phyloP scores from a whole-genome alignment of 495 filamentous ascomycete genomes.

The Hamigera avellanea region DNA sequence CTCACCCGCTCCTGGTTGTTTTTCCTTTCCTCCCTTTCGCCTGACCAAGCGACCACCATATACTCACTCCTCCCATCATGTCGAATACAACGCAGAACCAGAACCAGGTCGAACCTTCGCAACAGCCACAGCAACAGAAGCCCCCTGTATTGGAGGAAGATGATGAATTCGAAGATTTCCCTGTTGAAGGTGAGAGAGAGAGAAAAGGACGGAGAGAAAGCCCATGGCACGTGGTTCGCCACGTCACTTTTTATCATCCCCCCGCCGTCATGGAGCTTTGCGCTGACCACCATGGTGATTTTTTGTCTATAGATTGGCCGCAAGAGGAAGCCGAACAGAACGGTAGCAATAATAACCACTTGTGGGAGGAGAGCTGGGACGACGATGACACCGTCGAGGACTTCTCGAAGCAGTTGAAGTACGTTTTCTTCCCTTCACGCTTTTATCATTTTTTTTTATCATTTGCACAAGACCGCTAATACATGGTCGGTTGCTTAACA shows the following conservation, averaged over 20 bases:
- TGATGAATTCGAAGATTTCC: conserved; percentile 99
- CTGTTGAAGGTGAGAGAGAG: conserved; percentile 73
- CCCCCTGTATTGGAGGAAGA: conserved; percentile 79
- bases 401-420: conserved; percentile 94
- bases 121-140: conserved; percentile 41
- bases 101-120: conserved; percentile 25
- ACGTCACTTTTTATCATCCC: background rate
- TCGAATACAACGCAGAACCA: conserved; percentile 28
- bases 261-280: background rate
- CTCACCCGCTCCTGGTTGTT: too few relatives aligned
- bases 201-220: too few relatives aligned
- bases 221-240: too few relatives aligned
- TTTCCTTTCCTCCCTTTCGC: too few relatives aligned
- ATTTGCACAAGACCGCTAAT: too few relatives aligned
- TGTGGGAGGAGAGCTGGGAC: conserved; percentile 99
- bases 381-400: conserved; percentile 97
- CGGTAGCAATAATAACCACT: conserved; percentile 52
- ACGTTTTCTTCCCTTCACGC: conserved; percentile 29
- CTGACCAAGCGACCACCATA: too few relatives aligned
- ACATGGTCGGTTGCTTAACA: conserved; percentile 26
- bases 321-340: conserved; percentile 71
- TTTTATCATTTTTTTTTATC: too few relatives aligned
- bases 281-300: conserved; percentile 2
- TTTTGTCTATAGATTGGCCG: conserved; percentile 59
- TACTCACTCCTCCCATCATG: conserved; percentile 20